Evolutionary conservation across 106 monocot genomes (phyloP).

Genomic region (Acanthochlamys bracteata): DNA sequence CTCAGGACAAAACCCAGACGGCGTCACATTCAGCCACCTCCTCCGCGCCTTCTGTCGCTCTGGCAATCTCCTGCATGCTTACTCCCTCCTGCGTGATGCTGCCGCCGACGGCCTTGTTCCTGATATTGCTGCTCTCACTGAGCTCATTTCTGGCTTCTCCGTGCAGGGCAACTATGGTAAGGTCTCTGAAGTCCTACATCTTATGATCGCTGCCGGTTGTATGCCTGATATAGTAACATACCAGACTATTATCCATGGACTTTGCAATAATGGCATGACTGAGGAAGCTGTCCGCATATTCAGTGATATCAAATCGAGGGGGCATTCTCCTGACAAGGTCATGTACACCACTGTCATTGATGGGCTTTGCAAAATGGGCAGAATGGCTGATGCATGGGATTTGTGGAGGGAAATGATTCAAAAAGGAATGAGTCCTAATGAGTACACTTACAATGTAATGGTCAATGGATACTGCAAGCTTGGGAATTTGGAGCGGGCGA

Average conservation of each 20-base stretch:
- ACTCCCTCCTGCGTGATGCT: constrained; percentile 25
- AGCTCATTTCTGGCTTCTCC: constrained; percentile 20
- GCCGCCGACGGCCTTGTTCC: constrained; percentile 15
- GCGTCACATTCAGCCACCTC: constrained; percentile 21
- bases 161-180: constrained; percentile 22
- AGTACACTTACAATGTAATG: constrained; percentile 34
- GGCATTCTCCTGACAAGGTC: constrained; percentile 29
- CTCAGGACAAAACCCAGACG: constrained; percentile 12
- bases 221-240: constrained; percentile 37
- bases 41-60: constrained; percentile 30
- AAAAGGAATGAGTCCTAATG: constrained; percentile 37
- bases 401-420: constrained; percentile 46
- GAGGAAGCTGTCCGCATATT: constrained; percentile 45
- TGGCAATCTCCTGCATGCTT: constrained; percentile 19
- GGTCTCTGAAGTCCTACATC: constrained; percentile 52
- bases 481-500: constrained; percentile 24
- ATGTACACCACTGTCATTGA: constrained; percentile 47
- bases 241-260: constrained; percentile 34
- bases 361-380: constrained; percentile 38
- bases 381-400: constrained; percentile 21
- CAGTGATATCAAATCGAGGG: constrained; percentile 35
- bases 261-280: constrained; percentile 25
- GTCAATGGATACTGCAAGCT: constrained; percentile 36
- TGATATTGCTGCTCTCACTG: constrained; percentile 16
- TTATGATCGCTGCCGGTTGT: constrained; percentile 37